Evolutionary conservation across 2,329 filamentous ascomycete genomes (phyloP).

Genomic region (Hymenotorrendiella dingleyae): DNA sequence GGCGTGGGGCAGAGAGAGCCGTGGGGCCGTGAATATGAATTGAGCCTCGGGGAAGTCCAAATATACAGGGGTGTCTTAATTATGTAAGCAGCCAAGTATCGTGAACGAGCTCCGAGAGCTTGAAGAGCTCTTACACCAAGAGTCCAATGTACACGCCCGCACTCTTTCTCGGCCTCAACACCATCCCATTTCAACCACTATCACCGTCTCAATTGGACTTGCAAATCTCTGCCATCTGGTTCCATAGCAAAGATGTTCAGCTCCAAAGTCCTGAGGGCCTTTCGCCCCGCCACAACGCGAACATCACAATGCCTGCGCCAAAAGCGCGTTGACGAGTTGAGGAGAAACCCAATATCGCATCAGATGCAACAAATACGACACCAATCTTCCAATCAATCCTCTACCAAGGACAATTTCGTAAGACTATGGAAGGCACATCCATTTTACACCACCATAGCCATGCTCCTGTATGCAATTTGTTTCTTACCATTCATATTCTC

Average conservation of each 20-base stretch:
- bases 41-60: too few species aligned
- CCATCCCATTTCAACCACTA: too few species aligned
- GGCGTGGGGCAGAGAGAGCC: too few species aligned
- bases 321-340: slow-evolving; percentile 17
- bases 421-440: slow-evolving; percentile 25
- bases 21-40: too few species aligned
- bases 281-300: slow-evolving; percentile 17
- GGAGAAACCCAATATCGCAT: slow-evolving; percentile 15
- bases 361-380: slow-evolving; percentile 24
- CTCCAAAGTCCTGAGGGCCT: slow-evolving; percentile 16
- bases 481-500: not conserved
- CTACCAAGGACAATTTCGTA: slow-evolving; percentile 8
- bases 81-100: too few species aligned
- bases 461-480: slow-evolving; percentile 19
- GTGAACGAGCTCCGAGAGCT: too few species aligned
- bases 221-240: too few species aligned
- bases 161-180: too few species aligned
- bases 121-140: too few species aligned
- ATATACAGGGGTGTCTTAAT: too few species aligned
- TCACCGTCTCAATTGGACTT: too few species aligned
- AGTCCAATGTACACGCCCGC: too few species aligned
- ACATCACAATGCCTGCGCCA: slow-evolving; percentile 25
- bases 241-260: slow-evolving; percentile 29
- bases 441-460: slow-evolving; percentile 24
- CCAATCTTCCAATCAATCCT: slow-evolving; percentile 18